Evolutionary conservation across 768 basidiomycete species (phyloP).

Genomic region (Cystobasidium tubakii): DNA sequence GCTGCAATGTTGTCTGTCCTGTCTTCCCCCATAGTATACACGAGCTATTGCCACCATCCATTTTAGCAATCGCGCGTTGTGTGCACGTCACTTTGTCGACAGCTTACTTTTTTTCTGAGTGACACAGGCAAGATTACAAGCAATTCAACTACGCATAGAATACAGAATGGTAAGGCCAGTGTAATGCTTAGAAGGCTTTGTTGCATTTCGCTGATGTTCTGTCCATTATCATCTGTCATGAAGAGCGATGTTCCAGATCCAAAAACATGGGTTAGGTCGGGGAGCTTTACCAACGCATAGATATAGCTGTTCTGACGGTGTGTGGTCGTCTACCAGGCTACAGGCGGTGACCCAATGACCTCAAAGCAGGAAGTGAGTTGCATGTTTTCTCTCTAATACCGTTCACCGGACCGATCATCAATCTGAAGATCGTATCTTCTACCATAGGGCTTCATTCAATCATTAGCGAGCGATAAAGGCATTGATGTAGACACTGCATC

Average conservation of each 20-base stretch:
- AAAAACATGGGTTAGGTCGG: constrained; percentile 16
- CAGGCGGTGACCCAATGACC: constrained; percentile 35
- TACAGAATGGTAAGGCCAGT: too few relatives aligned
- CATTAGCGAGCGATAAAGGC: constrained; percentile 24
- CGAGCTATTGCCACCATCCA: not conserved
- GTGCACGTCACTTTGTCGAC: not conserved
- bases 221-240: not conserved
- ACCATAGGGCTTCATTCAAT: constrained; percentile 37
- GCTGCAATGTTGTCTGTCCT: too few relatives aligned
- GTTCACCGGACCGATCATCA: not conserved
- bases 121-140: too few relatives aligned
- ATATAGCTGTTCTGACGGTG: not conserved
- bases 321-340: constrained; percentile 8
- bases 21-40: not conserved
- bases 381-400: not conserved
- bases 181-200: too few relatives aligned
- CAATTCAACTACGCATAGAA: too few relatives aligned
- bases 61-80: not conserved
- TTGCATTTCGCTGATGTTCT: not conserved
- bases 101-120: not conserved
- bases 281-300: not conserved
- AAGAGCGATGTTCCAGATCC: constrained; percentile 24
- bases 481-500: constrained; percentile 34
- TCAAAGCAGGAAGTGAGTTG: constrained; percentile 25
- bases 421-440: not conserved